Percentiles rank a stretch among this genome's conserved stretches.
Conservation (phyloP, 306 rosid genomes). For the Corylus americana region DNA sequence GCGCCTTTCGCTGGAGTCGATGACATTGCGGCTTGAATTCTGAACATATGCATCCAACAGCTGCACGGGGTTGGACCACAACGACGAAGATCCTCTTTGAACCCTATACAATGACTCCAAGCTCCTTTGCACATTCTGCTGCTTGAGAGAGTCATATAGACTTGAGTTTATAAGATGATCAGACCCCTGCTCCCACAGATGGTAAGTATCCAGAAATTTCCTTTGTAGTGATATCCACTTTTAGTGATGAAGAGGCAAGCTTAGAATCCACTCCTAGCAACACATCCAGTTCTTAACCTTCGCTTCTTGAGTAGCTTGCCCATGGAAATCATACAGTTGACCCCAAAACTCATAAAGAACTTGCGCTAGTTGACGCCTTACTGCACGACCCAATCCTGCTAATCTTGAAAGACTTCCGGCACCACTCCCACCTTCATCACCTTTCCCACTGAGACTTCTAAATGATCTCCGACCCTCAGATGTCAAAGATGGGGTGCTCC, state of each 20-base stretch:
- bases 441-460: slow-evolving; percentile 85
- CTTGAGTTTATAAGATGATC: slow-evolving; percentile 44
- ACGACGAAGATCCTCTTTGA: slow-evolving; percentile 58
- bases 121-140: slow-evolving; percentile 53
- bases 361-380: slow-evolving; percentile 82
- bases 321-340: slow-evolving; percentile 78
- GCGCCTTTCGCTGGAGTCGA: slow-evolving; percentile 64
- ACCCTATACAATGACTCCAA: slow-evolving; percentile 52
- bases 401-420: slow-evolving; percentile 91
- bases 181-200: slow-evolving; percentile 48
- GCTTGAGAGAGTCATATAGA: slow-evolving; percentile 60
- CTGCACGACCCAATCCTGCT: slow-evolving; percentile 95
- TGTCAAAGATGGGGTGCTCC: slow-evolving; percentile 44
- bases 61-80: slow-evolving; percentile 53
- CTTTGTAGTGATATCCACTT: slow-evolving; percentile 51
- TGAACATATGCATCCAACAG: slow-evolving; percentile 54
- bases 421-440: slow-evolving; percentile 82
- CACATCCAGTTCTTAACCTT: slow-evolving; percentile 68
- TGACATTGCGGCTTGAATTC: slow-evolving; percentile 41
- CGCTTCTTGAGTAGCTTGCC: slow-evolving; percentile 61
- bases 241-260: slow-evolving; percentile 42
- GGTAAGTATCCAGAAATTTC: slow-evolving; percentile 46
- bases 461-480: slow-evolving; percentile 89
- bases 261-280: slow-evolving; percentile 58
- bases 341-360: slow-evolving; percentile 92